Evolutionary conservation across 306 rosid species (phyloP).

Genomic region (Potentilla sterilis): DNA sequence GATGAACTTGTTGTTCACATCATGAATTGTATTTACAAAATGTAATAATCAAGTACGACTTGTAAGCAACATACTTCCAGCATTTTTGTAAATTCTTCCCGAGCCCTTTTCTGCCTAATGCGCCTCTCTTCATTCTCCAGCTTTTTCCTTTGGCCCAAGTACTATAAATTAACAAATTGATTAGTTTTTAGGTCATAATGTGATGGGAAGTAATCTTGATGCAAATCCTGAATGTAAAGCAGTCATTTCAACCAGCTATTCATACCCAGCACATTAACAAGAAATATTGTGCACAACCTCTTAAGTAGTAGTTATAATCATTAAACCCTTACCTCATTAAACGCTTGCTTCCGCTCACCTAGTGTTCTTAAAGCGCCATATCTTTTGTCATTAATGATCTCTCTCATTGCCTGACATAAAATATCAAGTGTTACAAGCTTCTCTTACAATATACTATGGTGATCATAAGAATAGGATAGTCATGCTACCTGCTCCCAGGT

Average conservation of each 20-base stretch:
- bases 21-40: neutral
- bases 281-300: neutral
- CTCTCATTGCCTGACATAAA: constrained; percentile 81
- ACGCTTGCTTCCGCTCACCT: constrained; percentile 98
- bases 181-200: constrained; percentile 31
- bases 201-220: constrained; percentile 2
- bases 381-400: constrained; percentile 87
- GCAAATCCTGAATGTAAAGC: neutral
- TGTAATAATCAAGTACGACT: neutral
- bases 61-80: constrained; percentile 72
- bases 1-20: neutral
- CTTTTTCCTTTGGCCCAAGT: constrained; percentile 95
- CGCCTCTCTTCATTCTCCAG: constrained; percentile 98
- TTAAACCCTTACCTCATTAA: constrained; percentile 75
- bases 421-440: constrained; percentile 30
- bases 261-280: neutral
- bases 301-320: constrained; percentile 22
- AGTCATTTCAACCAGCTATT: neutral
- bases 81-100: constrained; percentile 95
- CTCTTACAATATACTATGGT: constrained; percentile 13
- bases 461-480: constrained; percentile 18
- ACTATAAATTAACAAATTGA: constrained; percentile 47
- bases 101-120: constrained; percentile 87
- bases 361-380: constrained; percentile 90
- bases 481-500: constrained; percentile 94